Evolutionary conservation across 257 asterid species (phyloP).

Genomic region (Solanum virginianum): DNA sequence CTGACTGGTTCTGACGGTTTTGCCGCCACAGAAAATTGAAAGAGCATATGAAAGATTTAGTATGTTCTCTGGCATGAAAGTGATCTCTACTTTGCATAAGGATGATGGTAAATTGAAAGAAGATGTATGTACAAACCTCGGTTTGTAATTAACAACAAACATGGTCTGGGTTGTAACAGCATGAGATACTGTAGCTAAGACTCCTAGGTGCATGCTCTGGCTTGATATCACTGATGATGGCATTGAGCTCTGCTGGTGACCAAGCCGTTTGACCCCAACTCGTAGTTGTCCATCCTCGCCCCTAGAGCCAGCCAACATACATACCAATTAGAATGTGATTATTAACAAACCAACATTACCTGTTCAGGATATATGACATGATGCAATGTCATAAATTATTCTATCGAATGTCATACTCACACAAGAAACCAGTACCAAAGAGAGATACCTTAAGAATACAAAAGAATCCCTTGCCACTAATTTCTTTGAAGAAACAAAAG

Average conservation of each 20-base stretch:
- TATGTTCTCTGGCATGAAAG: not conserved
- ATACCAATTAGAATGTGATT: not conserved
- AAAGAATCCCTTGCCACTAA: conserved; percentile 71
- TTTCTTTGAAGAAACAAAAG: conserved; percentile 65
- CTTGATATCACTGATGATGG: conserved; percentile 78
- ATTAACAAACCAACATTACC: not conserved
- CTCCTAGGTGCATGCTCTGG: conserved; percentile 82
- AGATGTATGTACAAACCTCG: conserved; percentile 29
- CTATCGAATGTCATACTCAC: not conserved
- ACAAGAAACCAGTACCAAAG: not conserved
- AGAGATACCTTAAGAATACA: conserved; percentile 53
- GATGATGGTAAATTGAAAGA: not conserved
- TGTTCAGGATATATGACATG: not conserved
- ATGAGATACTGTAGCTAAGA: conserved; percentile 79
- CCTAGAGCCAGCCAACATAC: conserved; percentile 13
- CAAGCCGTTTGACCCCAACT: conserved; percentile 58
- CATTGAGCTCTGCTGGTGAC: conserved; percentile 54
- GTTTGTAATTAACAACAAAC: conserved; percentile 74
- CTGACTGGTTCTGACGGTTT: conserved; percentile 52
- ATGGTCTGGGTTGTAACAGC: conserved; percentile 44
- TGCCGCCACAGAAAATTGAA: not conserved
- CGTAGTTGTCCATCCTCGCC: conserved; percentile 60
- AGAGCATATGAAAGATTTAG: not conserved
- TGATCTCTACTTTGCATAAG: not conserved
- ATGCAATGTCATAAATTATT: not conserved